A percentile compares a stretch with the other conserved stretches of the same genome.
Conservation (phyloP, 257 asterid genomes). For the Solanum ossicruentum region DNA sequence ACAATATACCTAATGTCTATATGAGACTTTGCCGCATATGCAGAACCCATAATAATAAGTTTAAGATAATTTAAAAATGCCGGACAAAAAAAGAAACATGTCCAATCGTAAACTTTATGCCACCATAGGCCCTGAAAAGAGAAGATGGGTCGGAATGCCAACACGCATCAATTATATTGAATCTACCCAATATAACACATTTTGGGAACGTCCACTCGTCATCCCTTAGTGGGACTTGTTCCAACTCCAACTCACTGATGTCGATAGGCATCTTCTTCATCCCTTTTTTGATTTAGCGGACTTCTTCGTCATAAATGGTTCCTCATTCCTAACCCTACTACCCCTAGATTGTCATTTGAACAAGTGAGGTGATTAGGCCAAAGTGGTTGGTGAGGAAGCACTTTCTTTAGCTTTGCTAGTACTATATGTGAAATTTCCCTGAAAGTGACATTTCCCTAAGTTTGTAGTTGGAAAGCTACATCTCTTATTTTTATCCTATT, state of each 20-base stretch:
- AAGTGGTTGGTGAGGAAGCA: neutral
- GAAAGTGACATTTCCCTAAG: neutral
- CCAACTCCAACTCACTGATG: neutral
- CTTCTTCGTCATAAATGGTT: neutral
- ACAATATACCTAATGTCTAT: neutral
- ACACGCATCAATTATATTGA: neutral
- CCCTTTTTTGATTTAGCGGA: neutral
- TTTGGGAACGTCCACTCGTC: neutral
- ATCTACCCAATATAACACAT: neutral
- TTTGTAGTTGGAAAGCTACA: neutral
- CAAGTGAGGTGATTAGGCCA: neutral
- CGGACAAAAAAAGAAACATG: neutral
- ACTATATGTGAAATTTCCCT: neutral
- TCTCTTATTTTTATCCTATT: neutral
- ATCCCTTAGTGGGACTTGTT: neutral
- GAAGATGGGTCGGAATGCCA: neutral
- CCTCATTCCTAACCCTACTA: neutral
- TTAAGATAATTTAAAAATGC: neutral
- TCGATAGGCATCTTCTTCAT: neutral
- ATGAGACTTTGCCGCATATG: neutral
- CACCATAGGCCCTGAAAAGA: neutral
- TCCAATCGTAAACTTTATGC: neutral
- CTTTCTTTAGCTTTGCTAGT: neutral
- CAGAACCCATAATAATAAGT: neutral
- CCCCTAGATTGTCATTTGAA: neutral